phyloP scores from a whole-genome alignment of 192 early-diverging fungal species.

The Coemansia sp. region DNA sequence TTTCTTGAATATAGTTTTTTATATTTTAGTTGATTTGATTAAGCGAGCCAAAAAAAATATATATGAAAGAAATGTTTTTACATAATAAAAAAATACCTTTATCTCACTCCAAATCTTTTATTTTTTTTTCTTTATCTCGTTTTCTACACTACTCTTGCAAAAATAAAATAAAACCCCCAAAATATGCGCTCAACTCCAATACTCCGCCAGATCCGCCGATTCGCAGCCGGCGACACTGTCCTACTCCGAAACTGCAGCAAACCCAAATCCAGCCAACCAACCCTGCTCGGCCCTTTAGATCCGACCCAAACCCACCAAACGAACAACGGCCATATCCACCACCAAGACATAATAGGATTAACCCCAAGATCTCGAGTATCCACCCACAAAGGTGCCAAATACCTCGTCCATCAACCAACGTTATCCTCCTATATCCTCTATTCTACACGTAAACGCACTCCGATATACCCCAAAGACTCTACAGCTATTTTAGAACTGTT shows the following conservation, averaged over 20 bases:
- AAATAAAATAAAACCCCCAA: no score
- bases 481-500: slow-evolving; percentile 53
- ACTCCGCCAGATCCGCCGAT: background rate
- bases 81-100: no score
- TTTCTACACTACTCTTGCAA: no score
- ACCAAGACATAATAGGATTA: slow-evolving; percentile 31
- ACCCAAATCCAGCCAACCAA: slow-evolving; percentile 11
- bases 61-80: no score
- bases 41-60: no score
- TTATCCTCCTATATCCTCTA: slow-evolving; percentile 31
- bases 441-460: slow-evolving; percentile 37
- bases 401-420: slow-evolving; percentile 42
- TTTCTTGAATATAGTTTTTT: no score
- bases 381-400: slow-evolving; percentile 12
- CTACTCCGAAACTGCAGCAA: slow-evolving; percentile 27
- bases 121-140: no score
- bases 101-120: no score
- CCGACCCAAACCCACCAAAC: slow-evolving; percentile 1
- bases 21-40: no score
- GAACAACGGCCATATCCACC: slow-evolving; percentile 21
- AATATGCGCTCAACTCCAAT: no score
- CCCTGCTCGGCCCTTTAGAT: slow-evolving; percentile 25
- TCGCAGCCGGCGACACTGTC: slow-evolving; percentile 41
- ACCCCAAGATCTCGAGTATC: slow-evolving; percentile 18
- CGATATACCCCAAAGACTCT: slow-evolving; percentile 71